Base-by-base conservation (phyloP, 2,329 filamentous ascomycete species). In the Sclerotinia sclerotiorum region DNA sequence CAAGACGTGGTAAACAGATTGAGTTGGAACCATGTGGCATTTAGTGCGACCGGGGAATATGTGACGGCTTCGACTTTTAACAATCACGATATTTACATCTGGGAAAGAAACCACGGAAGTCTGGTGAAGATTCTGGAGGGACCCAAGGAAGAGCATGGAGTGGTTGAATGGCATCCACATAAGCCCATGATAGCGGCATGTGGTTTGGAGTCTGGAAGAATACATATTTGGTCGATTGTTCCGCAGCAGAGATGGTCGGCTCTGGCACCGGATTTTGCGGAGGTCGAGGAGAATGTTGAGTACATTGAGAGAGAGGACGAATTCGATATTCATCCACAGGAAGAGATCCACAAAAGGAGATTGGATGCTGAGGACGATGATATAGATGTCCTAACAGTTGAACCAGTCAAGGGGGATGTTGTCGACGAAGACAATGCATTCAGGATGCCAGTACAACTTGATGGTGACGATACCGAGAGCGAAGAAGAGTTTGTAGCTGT, bases 21-120 rank as follows among this genome's bases (percentile, higher is more conserved):
- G 17, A 93, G 91, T 8, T 99, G 95, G 95, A 99, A 98, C 76
- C 93, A 97, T 76, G 94, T 97, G 69, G 93, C 94, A 0, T 98
- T 99, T 78, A 97, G 93, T 76, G 90, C 92, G 0, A 95, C 92
- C 0, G 94, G 93, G 65, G 95, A 99, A 79, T 98, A 98, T 77
- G 93, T 99, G 52, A 93, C 93, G 32, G 95, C 96, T 0, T 97
- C 93, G 35, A 98, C 95, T 2, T 97, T 93, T 79, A 98, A 98
- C 84, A 99, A 99, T 76, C 94, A 97, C 75, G 94, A 99, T 79
- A 91, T 99, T 72, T 98, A 98, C 80, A 94, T 98, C 39, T 98
- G 94, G 95, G 95, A 99, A 80, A 88, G 95, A 67, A 91, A 90
- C 68, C 93, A 96, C 76, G 95, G 95, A 63, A 97, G 93, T 79